phyloP scores from a whole-genome alignment of 495 filamentous ascomycete genomes.

The Cenococcum geophilum region DNA sequence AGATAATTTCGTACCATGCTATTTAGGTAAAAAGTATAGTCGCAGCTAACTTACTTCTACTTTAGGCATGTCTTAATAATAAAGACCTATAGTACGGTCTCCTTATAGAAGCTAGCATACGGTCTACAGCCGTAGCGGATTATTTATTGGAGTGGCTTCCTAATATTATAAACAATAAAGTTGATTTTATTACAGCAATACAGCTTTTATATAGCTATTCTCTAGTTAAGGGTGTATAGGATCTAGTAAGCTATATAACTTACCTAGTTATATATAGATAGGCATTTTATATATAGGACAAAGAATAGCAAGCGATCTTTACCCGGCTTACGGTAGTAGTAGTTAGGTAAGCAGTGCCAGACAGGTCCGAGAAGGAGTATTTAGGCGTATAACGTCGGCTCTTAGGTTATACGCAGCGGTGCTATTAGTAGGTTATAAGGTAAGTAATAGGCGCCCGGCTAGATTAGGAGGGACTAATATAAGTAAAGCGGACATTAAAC shows the following conservation, averaged over 20 bases:
- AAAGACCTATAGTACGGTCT: neutral
- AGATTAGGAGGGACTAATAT: too few relatives aligned
- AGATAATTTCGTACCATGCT: neutral
- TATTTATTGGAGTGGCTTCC: slow-evolving; percentile 5
- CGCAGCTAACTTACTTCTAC: slow-evolving; percentile 5
- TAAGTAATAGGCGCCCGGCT: too few relatives aligned
- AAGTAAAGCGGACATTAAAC: too few relatives aligned
- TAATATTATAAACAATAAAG: slow-evolving; percentile 1
- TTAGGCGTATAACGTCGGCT: neutral
- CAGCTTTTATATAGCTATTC: neutral
- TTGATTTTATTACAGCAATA: neutral
- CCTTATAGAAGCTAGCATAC: neutral
- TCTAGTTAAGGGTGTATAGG: neutral
- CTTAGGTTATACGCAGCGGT: neutral
- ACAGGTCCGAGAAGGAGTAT: neutral
- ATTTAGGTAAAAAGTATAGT: neutral
- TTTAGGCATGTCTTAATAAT: slow-evolving; percentile 10
- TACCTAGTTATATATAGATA: neutral
- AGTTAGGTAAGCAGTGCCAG: neutral
- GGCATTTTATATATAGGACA: slow-evolving; percentile 7
- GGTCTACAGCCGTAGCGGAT: neutral
- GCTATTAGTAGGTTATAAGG: too few relatives aligned
- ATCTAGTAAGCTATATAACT: neutral
- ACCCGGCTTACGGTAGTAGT: neutral
- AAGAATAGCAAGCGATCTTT: neutral